phyloP scores from a whole-genome alignment of 805 yeast species.

The Metschnikowia vanudenii region DNA sequence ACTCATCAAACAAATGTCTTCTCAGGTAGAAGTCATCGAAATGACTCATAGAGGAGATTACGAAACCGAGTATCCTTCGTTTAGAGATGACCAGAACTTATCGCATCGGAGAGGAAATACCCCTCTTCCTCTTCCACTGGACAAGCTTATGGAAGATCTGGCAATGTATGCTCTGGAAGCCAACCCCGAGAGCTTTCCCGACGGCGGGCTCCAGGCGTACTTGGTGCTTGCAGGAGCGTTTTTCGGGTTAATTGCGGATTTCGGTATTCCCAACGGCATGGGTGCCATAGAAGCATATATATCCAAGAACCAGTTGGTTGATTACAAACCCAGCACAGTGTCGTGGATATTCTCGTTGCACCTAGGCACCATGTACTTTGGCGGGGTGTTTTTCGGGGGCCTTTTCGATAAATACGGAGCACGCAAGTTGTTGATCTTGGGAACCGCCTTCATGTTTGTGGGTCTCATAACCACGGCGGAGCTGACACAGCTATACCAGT shows the following conservation, averaged over 20 bases:
- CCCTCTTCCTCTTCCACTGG: neutral
- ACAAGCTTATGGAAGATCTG: constrained; percentile 2
- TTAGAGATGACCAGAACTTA: neutral
- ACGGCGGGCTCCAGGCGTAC: constrained; percentile 26
- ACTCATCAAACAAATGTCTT: too few relatives aligned
- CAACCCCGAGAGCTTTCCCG: constrained; percentile 21
- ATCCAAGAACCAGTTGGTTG: constrained; percentile 17
- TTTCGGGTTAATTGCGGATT: constrained; percentile 22
- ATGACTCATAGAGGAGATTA: neutral
- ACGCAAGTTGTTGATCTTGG: constrained; percentile 33
- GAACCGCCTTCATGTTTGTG: constrained; percentile 33
- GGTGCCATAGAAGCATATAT: constrained; percentile 24
- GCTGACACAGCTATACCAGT: constrained; percentile 46
- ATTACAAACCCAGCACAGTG: constrained; percentile 14
- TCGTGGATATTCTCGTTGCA: constrained; percentile 24
- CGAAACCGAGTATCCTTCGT: too few relatives aligned
- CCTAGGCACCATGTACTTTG: constrained; percentile 21
- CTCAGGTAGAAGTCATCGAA: constrained; percentile 3
- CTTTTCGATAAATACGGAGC: constrained; percentile 49
- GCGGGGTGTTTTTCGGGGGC: constrained; percentile 42
- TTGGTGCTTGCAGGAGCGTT: constrained; percentile 25
- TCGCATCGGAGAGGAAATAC: neutral
- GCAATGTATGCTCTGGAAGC: constrained; percentile 20
- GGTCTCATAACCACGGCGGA: constrained; percentile 47
- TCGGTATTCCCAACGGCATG: constrained; percentile 23